phyloP scores from a whole-genome alignment of 2,329 filamentous ascomycete species.

The Escovopsis weberi region DNA sequence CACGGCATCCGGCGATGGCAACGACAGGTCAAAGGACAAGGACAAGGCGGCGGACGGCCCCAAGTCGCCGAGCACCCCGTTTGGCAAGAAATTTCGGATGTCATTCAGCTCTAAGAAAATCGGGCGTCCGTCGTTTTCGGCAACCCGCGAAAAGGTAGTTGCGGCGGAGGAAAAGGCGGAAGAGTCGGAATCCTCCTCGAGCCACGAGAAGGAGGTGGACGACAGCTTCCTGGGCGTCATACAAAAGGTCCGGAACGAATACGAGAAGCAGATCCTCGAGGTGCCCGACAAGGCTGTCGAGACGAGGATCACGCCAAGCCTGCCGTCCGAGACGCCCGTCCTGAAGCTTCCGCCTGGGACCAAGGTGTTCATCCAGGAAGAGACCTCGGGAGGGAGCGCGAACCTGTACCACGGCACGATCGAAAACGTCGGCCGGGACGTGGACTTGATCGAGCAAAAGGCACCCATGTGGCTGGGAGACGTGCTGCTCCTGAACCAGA shows the following conservation, averaged over 20 bases:
- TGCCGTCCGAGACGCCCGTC: constrained; percentile 61
- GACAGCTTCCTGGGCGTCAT: constrained; percentile 61
- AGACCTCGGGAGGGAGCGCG: constrained; percentile 52
- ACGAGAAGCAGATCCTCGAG: constrained; percentile 52
- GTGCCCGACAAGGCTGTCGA: constrained; percentile 40
- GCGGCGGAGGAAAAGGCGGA: constrained; percentile 64
- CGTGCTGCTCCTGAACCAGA: constrained; percentile 66
- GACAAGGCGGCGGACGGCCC: constrained; percentile 31
- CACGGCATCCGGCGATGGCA: constrained; percentile 32
- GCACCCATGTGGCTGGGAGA: constrained; percentile 90
- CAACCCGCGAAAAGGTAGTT: constrained; percentile 54
- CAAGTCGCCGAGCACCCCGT: constrained; percentile 48
- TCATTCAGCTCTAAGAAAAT: constrained; percentile 77
- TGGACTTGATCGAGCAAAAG: constrained; percentile 69
- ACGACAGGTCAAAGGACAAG: constrained; percentile 40
- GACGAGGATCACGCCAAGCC: constrained; percentile 51
- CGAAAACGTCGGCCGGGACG: constrained; percentile 58
- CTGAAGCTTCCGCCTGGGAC: constrained; percentile 55
- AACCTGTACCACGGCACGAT: constrained; percentile 89
- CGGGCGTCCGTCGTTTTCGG: constrained; percentile 46
- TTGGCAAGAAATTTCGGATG: constrained; percentile 78
- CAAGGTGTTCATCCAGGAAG: constrained; percentile 55
- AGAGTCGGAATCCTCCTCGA: constrained; percentile 47
- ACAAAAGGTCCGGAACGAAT: constrained; percentile 58
- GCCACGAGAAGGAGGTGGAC: constrained; percentile 58